These are phyloP conservation scores for Epichloe sylvatica DNA, from an alignment of 2,329 filamentous ascomycete genomes.

Conservation along the genomic window DNA sequence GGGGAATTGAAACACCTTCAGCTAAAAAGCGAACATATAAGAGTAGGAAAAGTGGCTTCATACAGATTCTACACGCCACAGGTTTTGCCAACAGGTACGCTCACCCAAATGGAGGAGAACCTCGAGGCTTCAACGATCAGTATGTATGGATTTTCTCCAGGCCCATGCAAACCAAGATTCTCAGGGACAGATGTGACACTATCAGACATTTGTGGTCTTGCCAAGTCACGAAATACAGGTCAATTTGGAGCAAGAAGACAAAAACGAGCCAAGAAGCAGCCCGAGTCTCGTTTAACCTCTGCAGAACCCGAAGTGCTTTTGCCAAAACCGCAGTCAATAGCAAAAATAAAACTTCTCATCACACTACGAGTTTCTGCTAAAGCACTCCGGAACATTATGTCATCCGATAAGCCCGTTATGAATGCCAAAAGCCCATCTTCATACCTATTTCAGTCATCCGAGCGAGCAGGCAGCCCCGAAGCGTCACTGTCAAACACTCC, in stretches of 20 bases:
- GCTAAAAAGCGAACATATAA: conserved; percentile 21
- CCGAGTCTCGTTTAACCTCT: neutral
- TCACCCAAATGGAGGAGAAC: neutral
- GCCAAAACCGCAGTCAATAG: neutral
- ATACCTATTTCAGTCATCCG: neutral
- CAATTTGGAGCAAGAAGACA: neutral
- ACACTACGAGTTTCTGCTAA: conserved; percentile 1
- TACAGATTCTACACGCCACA: conserved; percentile 17
- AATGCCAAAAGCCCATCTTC: neutral
- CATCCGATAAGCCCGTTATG: neutral
- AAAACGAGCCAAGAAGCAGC: neutral
- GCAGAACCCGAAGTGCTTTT: neutral
- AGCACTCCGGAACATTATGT: neutral
- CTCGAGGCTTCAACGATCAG: conserved; percentile 1
- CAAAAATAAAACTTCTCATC: neutral
- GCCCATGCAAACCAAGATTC: neutral
- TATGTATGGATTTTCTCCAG: conserved; percentile 6
- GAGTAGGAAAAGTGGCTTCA: conserved; percentile 23
- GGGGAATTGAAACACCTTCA: conserved; percentile 20
- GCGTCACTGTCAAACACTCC: neutral
- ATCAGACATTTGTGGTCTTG: neutral
- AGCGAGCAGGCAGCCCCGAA: neutral
- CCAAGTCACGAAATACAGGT: neutral
- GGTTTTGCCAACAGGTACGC: neutral
- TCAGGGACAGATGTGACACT: neutral